These are phyloP conservation scores for Aspergillus tubingensis DNA, from an alignment of 2,329 filamentous ascomycete species.

Conservation along the genomic window DNA sequence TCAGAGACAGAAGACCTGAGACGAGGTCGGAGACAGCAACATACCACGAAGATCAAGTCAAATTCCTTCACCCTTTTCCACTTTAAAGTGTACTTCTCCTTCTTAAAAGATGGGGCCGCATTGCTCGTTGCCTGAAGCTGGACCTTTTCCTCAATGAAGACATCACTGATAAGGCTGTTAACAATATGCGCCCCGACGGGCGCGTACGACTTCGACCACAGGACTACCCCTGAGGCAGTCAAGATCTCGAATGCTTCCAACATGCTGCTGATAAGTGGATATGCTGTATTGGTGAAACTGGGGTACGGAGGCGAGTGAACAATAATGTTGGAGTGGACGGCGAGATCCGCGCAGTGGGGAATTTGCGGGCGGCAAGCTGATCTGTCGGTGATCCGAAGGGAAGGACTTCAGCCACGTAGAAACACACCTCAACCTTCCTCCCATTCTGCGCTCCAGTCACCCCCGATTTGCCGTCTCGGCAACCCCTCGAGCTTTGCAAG, in stretches of 20 bases:
- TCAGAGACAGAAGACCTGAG: constrained; percentile 20
- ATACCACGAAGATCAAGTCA: constrained; percentile 90
- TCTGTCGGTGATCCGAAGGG: constrained; percentile 25
- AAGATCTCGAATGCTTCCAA: constrained; percentile 96
- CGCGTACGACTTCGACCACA: constrained; percentile 89
- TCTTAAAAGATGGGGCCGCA: constrained; percentile 72
- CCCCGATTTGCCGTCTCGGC: background rate
- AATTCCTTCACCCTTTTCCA: constrained; percentile 93
- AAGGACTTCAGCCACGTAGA: constrained; percentile 36
- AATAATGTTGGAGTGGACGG: background rate
- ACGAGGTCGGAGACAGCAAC: constrained; percentile 31
- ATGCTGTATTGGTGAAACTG: constrained; percentile 4
- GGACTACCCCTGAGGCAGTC: constrained; percentile 91
- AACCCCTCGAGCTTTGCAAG: constrained; percentile 9
- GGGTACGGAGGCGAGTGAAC: constrained; percentile 7
- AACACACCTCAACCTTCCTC: constrained; percentile 24
- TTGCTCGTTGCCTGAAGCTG: constrained; percentile 63
- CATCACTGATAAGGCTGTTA: constrained; percentile 92
- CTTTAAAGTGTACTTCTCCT: constrained; percentile 91
- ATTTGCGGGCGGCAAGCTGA: constrained; percentile 25
- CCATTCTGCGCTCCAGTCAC: background rate
- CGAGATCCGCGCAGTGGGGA: constrained; percentile 21
- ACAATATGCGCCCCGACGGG: constrained; percentile 78
- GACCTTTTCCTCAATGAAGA: constrained; percentile 94
- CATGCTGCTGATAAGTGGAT: constrained; percentile 56